phyloP scores from a whole-genome alignment of 2,329 filamentous ascomycete species.

The Botryotinia globosa region DNA sequence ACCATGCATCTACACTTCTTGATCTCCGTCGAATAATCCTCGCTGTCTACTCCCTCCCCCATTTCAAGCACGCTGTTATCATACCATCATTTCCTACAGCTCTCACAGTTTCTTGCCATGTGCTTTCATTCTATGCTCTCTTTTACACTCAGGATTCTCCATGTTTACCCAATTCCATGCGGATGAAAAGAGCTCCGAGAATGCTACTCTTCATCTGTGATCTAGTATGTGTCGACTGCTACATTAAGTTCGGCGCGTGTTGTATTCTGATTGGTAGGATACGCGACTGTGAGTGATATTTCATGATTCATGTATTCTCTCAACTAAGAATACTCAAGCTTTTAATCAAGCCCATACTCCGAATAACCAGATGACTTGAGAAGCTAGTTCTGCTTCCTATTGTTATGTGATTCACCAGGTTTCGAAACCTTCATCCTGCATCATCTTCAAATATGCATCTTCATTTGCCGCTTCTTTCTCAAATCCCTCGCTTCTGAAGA shows the following conservation, averaged over 20 bases:
- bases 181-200: not conserved
- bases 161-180: slow-evolving; percentile 24
- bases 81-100: slow-evolving; percentile 25
- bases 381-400: not conserved
- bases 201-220: not conserved
- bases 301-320: not conserved
- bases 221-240: not conserved
- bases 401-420: not conserved
- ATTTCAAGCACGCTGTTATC: too few species aligned
- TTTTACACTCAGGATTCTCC: slow-evolving; percentile 19
- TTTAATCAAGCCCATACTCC: not conserved
- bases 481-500: not conserved
- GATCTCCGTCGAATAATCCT: not conserved
- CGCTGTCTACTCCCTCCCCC: too few species aligned
- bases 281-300: not conserved
- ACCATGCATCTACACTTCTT: not conserved
- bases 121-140: slow-evolving; percentile 24
- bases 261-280: not conserved
- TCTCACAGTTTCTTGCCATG: slow-evolving; percentile 30
- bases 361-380: not conserved
- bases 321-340: not conserved
- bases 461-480: not conserved
- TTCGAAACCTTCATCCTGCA: not conserved
- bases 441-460: not conserved
- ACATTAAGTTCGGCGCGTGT: not conserved